A percentile compares a stretch with the other conserved stretches of the same genome.
Conservation (phyloP, 106 monocot species). For the Acanthochlamys bracteata region DNA sequence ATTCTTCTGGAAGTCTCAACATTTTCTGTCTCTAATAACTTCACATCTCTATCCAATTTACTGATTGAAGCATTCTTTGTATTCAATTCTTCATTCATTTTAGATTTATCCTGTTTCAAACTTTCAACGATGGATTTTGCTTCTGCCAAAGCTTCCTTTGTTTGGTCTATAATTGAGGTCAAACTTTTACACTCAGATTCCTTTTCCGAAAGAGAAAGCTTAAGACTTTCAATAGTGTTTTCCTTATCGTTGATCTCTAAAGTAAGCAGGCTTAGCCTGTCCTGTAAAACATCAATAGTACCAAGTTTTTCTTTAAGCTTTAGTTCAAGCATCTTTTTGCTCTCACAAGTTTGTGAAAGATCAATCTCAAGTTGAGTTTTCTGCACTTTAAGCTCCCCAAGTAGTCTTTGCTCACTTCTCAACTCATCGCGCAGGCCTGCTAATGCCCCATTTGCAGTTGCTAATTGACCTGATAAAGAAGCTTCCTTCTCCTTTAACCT, state of each 20-base stretch:
- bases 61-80: constrained; percentile 30
- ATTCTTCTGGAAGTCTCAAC: constrained; percentile 32
- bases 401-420: constrained; percentile 29
- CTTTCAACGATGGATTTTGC: constrained; percentile 36
- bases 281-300: constrained; percentile 39
- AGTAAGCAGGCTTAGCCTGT: constrained; percentile 40
- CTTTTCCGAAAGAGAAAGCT: constrained; percentile 29
- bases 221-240: constrained; percentile 38
- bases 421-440: constrained; percentile 48
- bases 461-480: constrained; percentile 39
- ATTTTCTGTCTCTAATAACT: constrained; percentile 38
- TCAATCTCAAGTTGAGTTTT: constrained; percentile 30
- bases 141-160: constrained; percentile 33
- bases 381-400: constrained; percentile 39
- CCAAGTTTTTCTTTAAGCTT: constrained; percentile 40
- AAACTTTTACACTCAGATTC: constrained; percentile 45
- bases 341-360: constrained; percentile 30
- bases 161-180: constrained; percentile 33
- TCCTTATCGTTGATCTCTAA: constrained; percentile 67
- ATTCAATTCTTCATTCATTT: constrained; percentile 30
- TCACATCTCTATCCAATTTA: constrained; percentile 33
- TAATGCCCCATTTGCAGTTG: constrained; percentile 47
- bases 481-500: constrained; percentile 47
- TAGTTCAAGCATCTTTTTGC: constrained; percentile 49
- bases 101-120: constrained; percentile 40